Evolutionary conservation across 2,329 filamentous ascomycete species (phyloP).

Genomic region (Penicillium paneum): DNA sequence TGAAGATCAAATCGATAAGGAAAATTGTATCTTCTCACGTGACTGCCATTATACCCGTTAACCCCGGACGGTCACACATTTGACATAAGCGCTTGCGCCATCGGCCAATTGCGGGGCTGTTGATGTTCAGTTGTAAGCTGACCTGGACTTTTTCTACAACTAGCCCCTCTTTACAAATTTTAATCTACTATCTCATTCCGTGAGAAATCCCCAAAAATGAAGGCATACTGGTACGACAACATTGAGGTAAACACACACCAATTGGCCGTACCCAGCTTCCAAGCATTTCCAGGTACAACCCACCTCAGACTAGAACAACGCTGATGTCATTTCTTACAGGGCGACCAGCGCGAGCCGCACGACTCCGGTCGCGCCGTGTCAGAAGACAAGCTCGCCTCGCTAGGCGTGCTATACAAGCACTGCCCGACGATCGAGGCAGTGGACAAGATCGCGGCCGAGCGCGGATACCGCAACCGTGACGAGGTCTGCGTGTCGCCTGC

Average conservation of each 20-base stretch:
- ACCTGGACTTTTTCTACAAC: slow-evolving; percentile 4
- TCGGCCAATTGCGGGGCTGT: slow-evolving; percentile 34
- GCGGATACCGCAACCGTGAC: slow-evolving; percentile 91
- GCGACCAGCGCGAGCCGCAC: slow-evolving; percentile 89
- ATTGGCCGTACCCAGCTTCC: neutral
- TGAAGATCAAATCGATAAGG: slow-evolving; percentile 17
- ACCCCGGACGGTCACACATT: slow-evolving; percentile 19
- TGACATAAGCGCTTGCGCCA: slow-evolving; percentile 25
- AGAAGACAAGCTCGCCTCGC: slow-evolving; percentile 61
- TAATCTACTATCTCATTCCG: neutral
- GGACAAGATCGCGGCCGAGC: slow-evolving; percentile 67
- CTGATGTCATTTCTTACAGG: slow-evolving; percentile 50
- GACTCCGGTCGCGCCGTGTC: slow-evolving; percentile 73
- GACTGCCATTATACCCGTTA: slow-evolving; percentile 12
- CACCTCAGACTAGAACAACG: slow-evolving; percentile 5
- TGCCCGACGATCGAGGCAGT: slow-evolving; percentile 65
- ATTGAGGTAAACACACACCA: slow-evolving; percentile 48
- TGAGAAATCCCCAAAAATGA: slow-evolving; percentile 48
- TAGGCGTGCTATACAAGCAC: slow-evolving; percentile 78
- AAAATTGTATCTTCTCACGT: slow-evolving; percentile 17
- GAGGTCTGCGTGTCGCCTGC: slow-evolving; percentile 83
- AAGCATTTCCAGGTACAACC: slow-evolving; percentile 2
- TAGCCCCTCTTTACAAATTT: neutral
- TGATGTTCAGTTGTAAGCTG: slow-evolving; percentile 20
- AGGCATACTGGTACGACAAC: slow-evolving; percentile 70